These are phyloP conservation scores for Cladobotryum protrusum DNA, from an alignment of 2,329 filamentous ascomycete genomes.

Conservation along the genomic window DNA sequence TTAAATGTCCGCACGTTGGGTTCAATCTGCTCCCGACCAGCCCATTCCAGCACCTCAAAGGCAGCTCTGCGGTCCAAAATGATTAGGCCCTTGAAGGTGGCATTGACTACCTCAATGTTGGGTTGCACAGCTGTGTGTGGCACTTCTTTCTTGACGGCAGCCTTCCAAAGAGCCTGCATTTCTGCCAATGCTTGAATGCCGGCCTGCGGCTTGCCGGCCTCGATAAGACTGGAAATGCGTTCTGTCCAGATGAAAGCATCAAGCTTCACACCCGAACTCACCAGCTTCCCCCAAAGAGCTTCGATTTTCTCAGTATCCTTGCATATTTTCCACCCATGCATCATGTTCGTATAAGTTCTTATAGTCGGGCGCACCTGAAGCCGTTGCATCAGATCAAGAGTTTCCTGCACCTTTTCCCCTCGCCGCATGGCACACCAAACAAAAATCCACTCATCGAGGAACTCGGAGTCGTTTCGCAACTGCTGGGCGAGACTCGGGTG, in stretches of 20 bases:
- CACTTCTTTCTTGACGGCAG: slow-evolving; percentile 25
- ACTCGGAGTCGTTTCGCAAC: slow-evolving; percentile 27
- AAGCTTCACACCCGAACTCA: slow-evolving; percentile 49
- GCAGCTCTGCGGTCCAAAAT: slow-evolving; percentile 43
- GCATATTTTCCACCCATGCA: slow-evolving; percentile 60
- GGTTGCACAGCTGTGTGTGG: slow-evolving; percentile 46
- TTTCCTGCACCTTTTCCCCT: slow-evolving; percentile 25
- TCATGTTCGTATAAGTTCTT: slow-evolving; percentile 66
- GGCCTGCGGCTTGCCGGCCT: slow-evolving; percentile 43
- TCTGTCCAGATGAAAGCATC: slow-evolving; percentile 65
- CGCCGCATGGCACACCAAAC: slow-evolving; percentile 32
- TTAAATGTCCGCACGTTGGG: slow-evolving; percentile 61
- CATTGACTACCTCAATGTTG: slow-evolving; percentile 60
- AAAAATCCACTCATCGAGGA: slow-evolving; percentile 36
- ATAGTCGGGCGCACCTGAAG: slow-evolving; percentile 52
- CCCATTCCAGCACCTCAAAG: slow-evolving; percentile 52
- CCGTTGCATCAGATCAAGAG: slow-evolving; percentile 37
- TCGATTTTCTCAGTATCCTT: slow-evolving; percentile 55
- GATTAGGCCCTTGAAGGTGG: slow-evolving; percentile 59
- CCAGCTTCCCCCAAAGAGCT: slow-evolving; percentile 61
- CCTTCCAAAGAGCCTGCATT: slow-evolving; percentile 57
- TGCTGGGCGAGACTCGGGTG: slow-evolving; percentile 20
- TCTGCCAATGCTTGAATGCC: slow-evolving; percentile 61
- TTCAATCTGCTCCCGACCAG: slow-evolving; percentile 46
- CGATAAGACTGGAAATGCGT: slow-evolving; percentile 60